Conservation (phyloP, 2,329 filamentous ascomycete species). For the Lecanosticta acicola region DNA sequence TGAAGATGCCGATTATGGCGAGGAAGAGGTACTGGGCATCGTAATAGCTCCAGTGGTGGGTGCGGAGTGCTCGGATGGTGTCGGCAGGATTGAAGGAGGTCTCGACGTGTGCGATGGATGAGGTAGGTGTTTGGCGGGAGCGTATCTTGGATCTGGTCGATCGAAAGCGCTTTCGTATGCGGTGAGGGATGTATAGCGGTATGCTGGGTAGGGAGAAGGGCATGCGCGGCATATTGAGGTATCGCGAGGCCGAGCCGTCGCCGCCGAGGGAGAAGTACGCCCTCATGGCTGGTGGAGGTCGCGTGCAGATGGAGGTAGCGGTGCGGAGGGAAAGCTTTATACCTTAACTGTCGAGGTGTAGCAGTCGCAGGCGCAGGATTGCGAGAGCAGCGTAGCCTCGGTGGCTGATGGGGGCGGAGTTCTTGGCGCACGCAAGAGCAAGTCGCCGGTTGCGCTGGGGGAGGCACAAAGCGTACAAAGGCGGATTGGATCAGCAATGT, state of each 20-base stretch:
- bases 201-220: conserved; percentile 46
- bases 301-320: conserved; percentile 2
- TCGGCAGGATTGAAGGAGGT: conserved; percentile 77
- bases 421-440: too few relatives aligned
- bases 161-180: conserved; percentile 61
- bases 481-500: too few relatives aligned
- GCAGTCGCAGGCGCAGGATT: not conserved
- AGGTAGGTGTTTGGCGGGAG: conserved; percentile 60
- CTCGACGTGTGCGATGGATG: conserved; percentile 69
- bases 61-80: conserved; percentile 67
- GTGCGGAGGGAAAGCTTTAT: conserved; percentile 3
- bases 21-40: conserved; percentile 81
- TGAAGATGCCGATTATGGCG: conserved; percentile 71
- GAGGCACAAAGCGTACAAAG: too few relatives aligned
- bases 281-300: conserved; percentile 17
- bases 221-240: conserved; percentile 40
- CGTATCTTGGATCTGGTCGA: conserved; percentile 58
- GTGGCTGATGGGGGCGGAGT: too few relatives aligned
- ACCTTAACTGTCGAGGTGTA: not conserved
- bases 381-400: not conserved
- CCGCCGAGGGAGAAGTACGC: conserved; percentile 27
- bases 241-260: conserved; percentile 32
- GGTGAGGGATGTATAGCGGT: conserved; percentile 55
- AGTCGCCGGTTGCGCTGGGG: too few relatives aligned
- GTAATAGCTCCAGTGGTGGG: conserved; percentile 73